Conservation (phyloP, 352 stramenopile species). For the Pythium catenulatum region DNA sequence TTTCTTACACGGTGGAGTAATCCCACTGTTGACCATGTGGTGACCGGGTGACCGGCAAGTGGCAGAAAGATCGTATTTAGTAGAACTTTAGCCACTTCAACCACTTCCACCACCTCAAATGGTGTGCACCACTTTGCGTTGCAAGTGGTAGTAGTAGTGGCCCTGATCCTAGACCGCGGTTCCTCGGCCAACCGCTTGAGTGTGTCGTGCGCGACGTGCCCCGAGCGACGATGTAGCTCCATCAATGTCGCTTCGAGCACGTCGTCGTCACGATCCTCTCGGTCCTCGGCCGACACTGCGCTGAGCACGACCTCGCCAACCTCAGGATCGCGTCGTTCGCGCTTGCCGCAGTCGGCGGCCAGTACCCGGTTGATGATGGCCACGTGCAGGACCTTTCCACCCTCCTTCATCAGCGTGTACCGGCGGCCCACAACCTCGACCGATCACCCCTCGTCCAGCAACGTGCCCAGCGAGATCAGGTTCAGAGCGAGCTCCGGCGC, state of each 20-base stretch:
- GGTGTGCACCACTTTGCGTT: too few species aligned
- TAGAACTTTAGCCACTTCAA: too few species aligned
- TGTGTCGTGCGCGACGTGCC: constrained; percentile 17
- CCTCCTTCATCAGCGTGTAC: neutral
- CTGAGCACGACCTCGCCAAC: neutral
- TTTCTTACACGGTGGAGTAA: too few species aligned
- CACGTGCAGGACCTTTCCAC: neutral
- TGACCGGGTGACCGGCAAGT: too few species aligned
- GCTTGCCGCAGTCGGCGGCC: neutral
- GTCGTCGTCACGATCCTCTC: neutral
- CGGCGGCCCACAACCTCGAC: neutral
- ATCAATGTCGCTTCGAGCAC: constrained; percentile 12
- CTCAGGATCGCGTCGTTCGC: neutral
- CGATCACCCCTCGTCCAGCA: neutral
- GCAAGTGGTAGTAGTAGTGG: too few species aligned
- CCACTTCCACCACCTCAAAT: too few species aligned
- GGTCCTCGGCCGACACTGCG: neutral
- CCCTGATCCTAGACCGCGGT: neutral
- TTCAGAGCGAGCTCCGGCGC: neutral
- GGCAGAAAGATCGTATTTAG: too few species aligned
- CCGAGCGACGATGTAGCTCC: constrained; percentile 20
- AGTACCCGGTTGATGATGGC: constrained; percentile 7
- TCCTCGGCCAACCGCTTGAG: constrained; percentile 20
- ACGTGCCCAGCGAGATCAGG: constrained; percentile 8
- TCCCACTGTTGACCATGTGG: too few species aligned